Conservation (phyloP, 805 yeast species). For the Cyberlindnera galapagoensis region DNA sequence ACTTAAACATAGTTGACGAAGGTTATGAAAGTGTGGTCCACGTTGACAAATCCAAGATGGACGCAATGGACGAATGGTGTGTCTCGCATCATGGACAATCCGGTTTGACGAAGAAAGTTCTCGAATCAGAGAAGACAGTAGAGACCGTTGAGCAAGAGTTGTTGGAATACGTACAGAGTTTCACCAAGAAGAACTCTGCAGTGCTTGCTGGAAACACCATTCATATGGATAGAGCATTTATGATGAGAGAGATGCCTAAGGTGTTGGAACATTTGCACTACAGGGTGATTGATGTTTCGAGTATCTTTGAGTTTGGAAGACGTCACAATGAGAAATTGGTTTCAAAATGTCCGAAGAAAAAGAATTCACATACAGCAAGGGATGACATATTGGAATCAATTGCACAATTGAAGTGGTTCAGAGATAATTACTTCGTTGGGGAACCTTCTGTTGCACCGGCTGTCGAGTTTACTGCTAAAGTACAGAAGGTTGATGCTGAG, state of each 20-base stretch:
- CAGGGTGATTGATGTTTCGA: conserved; percentile 85
- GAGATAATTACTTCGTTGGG: conserved; percentile 50
- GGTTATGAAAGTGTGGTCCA: conserved; percentile 84
- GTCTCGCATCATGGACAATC: conserved; percentile 62
- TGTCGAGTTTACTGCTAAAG: no score
- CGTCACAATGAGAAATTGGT: conserved; percentile 70
- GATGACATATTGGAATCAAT: conserved; percentile 88
- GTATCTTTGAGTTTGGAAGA: conserved; percentile 70
- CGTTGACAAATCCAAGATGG: conserved; percentile 53
- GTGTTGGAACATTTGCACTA: conserved; percentile 51
- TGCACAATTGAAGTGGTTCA: conserved; percentile 71
- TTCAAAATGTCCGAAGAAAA: conserved; percentile 54
- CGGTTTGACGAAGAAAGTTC: conserved; percentile 73
- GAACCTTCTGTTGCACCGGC: no score
- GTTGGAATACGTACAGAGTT: conserved; percentile 49
- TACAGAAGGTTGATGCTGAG: no score
- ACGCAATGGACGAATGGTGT: conserved; percentile 87
- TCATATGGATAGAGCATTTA: conserved; percentile 84
- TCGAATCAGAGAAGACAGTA: conserved; percentile 46
- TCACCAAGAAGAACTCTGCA: conserved; percentile 51
- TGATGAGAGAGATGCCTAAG: conserved; percentile 77
- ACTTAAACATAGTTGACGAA: conserved; percentile 62
- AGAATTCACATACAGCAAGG: conserved; percentile 75
- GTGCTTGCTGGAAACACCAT: conserved; percentile 87
- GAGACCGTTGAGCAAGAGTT: conserved; percentile 62